These are phyloP conservation scores for Ramaria rubella DNA, from an alignment of 768 basidiomycete genomes.

Conservation along the genomic window DNA sequence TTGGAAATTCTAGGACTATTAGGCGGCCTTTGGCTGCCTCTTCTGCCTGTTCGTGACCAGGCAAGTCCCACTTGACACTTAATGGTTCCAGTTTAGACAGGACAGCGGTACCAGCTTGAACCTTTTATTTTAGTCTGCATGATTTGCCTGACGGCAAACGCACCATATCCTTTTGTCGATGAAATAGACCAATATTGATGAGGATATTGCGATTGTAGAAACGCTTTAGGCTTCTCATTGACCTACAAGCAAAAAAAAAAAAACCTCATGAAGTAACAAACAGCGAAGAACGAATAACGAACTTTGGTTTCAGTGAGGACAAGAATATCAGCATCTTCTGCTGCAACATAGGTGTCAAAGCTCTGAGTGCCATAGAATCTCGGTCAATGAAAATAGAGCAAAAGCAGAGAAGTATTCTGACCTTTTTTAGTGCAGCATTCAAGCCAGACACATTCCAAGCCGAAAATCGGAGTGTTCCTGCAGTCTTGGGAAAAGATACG, in stretches of 20 bases:
- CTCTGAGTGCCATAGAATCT: too few species aligned
- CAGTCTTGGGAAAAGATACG: conserved; percentile 48
- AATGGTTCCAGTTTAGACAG: conserved; percentile 73
- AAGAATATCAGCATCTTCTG: conserved; percentile 80
- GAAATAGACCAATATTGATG: conserved; percentile 73
- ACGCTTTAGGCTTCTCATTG: conserved; percentile 58
- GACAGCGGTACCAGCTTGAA: conserved; percentile 75
- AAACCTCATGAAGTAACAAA: not conserved
- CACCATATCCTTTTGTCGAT: conserved; percentile 73
- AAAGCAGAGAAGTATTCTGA: conserved; percentile 21
- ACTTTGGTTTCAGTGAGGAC: conserved; percentile 86
- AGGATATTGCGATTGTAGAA: conserved; percentile 54
- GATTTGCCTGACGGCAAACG: conserved; percentile 16
- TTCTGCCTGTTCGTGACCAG: conserved; percentile 61
- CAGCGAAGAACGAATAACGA: not conserved
- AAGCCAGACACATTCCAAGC: conserved; percentile 81
- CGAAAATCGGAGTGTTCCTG: conserved; percentile 48
- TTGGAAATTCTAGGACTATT: conserved; percentile 73
- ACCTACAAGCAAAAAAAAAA: conserved; percentile 38
- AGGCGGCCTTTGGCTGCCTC: conserved; percentile 64
- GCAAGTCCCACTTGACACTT: conserved; percentile 57
- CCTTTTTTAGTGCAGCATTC: conserved; percentile 74
- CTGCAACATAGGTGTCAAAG: conserved; percentile 74
- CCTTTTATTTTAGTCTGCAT: not conserved
- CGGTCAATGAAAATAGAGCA: not conserved